phyloP scores from a whole-genome alignment of 208 protist genomes.

The Trypanosoma rangeli region DNA sequence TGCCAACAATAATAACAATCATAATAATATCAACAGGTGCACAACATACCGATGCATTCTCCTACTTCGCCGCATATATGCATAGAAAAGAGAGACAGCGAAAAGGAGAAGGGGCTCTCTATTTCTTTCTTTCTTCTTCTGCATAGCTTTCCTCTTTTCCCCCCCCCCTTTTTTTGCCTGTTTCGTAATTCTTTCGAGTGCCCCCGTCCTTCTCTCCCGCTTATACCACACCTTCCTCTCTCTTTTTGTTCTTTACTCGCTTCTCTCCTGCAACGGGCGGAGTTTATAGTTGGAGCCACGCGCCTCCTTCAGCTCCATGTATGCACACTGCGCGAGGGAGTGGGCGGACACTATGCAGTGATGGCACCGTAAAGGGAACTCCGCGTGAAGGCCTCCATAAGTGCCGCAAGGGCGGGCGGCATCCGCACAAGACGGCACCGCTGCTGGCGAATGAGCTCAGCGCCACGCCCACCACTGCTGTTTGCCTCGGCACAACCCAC shows the following conservation, averaged over 20 bases:
- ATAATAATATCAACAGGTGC: neutral
- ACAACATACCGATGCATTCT: neutral
- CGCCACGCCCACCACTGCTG: constrained; percentile 11
- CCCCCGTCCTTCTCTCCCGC: neutral
- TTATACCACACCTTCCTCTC: neutral
- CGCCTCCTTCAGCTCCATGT: neutral
- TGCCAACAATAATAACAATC: neutral
- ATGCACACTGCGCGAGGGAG: neutral
- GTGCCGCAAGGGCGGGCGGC: constrained; percentile 42
- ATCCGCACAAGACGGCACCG: constrained; percentile 52
- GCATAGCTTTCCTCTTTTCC: neutral
- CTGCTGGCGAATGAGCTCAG: constrained; percentile 39
- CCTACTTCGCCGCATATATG: no score
- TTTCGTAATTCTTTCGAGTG: neutral
- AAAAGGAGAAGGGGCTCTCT: neutral
- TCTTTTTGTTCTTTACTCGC: neutral
- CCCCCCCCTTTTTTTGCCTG: neutral
- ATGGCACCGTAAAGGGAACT: constrained; percentile 53
- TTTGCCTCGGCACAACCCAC: constrained; percentile 59
- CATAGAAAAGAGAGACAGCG: neutral
- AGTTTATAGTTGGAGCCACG: neutral
- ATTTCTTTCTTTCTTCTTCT: neutral
- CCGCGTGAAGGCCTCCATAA: constrained; percentile 52
- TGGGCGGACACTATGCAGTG: constrained; percentile 29
- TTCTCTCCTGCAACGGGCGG: neutral